Evolutionary conservation across 768 basidiomycete genomes (phyloP).

Genomic region (Amanita jacksonii): DNA sequence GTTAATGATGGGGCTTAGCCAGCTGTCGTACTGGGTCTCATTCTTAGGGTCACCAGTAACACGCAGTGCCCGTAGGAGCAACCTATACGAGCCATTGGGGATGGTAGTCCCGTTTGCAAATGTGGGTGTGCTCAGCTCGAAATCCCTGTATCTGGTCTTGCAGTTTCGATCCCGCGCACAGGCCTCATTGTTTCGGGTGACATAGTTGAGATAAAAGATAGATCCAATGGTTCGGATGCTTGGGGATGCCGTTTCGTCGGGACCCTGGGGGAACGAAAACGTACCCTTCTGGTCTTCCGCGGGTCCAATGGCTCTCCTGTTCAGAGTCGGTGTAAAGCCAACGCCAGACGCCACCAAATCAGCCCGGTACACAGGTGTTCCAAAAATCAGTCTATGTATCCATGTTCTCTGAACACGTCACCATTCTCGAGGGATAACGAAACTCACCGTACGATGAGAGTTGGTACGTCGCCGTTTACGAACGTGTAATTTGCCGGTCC

Average conservation of each 20-base stretch:
- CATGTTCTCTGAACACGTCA: not conserved
- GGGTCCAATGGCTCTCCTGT: constrained; percentile 3
- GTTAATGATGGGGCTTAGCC: constrained; percentile 40
- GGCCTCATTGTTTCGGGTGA: constrained; percentile 38
- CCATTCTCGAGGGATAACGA: not conserved
- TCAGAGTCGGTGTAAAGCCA: constrained; percentile 22
- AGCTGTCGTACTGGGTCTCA: constrained; percentile 37
- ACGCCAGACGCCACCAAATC: constrained; percentile 36
- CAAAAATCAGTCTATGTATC: constrained; percentile 34
- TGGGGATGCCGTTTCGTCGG: not conserved
- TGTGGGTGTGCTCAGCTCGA: constrained; percentile 20
- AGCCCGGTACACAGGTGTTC: constrained; percentile 34
- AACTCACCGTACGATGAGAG: constrained; percentile 28
- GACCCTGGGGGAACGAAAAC: not conserved
- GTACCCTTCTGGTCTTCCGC: no score
- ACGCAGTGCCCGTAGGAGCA: constrained; percentile 29
- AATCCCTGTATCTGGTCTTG: constrained; percentile 20
- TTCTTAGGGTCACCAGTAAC: constrained; percentile 34
- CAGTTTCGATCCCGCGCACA: no score
- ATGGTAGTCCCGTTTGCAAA: constrained; percentile 38
- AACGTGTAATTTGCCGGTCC: constrained; percentile 39
- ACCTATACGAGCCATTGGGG: constrained; percentile 30
- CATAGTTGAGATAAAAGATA: constrained; percentile 35
- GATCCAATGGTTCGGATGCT: constrained; percentile 30
- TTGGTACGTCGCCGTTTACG: constrained; percentile 29